Percentiles rank a stretch among this genome's conserved stretches.
phyloP scores from a whole-genome alignment of 1,284 basidiomycete genomes.

The Sanghuangporus baumii region DNA sequence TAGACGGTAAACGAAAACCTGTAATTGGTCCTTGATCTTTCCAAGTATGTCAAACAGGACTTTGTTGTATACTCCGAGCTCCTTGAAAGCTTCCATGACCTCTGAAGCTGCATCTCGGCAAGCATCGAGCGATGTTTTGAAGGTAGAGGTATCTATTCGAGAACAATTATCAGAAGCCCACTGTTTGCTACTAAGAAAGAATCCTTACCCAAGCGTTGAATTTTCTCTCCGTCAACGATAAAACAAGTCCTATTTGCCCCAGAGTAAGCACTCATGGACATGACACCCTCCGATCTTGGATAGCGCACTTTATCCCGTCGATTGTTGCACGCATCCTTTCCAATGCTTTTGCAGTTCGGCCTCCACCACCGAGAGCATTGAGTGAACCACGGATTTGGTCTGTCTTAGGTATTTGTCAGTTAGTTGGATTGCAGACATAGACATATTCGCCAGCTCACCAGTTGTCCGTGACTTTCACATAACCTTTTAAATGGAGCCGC shows the following conservation, averaged over 20 bases:
- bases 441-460: neutral
- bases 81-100: neutral
- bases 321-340: neutral
- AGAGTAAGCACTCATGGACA: no score
- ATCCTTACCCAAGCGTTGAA: no score
- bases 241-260: no score
- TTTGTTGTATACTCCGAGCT: neutral
- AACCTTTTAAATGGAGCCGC: neutral
- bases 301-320: neutral
- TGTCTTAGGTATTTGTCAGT: neutral
- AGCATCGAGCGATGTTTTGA: neutral
- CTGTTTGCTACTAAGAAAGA: no score
- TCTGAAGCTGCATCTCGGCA: neutral
- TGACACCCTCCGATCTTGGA: neutral
- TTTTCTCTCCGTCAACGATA: no score
- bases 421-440: neutral
- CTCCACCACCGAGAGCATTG: neutral
- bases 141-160: neutral
- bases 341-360: neutral
- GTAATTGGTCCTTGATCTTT: neutral
- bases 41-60: neutral
- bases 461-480: neutral
- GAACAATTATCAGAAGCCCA: neutral
- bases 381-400: neutral
- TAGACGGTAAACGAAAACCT: neutral